Percentiles rank a stretch among this genome's conserved stretches.
These are phyloP conservation scores for Nakaseomyces uthaithaninus DNA, from an alignment of 1,139 yeast genomes.

Conservation along the genomic window DNA sequence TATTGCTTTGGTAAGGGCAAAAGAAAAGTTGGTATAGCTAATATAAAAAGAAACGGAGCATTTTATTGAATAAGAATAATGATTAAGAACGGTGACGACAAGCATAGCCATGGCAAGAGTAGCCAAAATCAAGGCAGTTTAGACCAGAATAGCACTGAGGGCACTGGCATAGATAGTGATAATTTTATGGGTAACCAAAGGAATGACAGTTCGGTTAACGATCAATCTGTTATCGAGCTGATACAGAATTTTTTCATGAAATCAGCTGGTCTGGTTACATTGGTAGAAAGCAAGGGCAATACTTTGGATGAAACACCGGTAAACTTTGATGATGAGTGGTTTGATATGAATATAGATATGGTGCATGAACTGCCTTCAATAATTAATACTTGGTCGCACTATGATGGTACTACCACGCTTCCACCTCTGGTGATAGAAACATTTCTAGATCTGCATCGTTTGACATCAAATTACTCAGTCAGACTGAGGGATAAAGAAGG, in stretches of 20 bases:
- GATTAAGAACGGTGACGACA: too few species aligned
- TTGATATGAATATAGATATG: constrained; percentile 11
- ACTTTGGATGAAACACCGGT: constrained; percentile 7
- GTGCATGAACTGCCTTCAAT: constrained; percentile 15
- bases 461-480: constrained; percentile 55
- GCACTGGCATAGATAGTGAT: too few species aligned
- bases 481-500: constrained; percentile 49
- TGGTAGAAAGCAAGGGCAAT: constrained; percentile 3
- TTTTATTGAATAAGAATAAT: too few species aligned
- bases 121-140: too few species aligned
- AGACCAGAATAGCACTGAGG: too few species aligned
- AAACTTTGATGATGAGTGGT: constrained; percentile 20
- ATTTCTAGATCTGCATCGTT: constrained; percentile 58
- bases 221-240: constrained; percentile 18
- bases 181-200: too few species aligned
- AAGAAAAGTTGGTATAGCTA: too few species aligned
- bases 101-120: too few species aligned
- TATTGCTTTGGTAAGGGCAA: too few species aligned
- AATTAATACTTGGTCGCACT: constrained; percentile 25
- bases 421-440: constrained; percentile 87
- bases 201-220: constrained; percentile 3
- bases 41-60: too few species aligned
- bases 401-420: constrained; percentile 30
- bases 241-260: constrained; percentile 30
- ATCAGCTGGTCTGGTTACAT: constrained; percentile 14